Percentiles rank a stretch among this genome's conserved stretches.
Conservation (phyloP, 169 alveolate genomes). For the Theileria equi region DNA sequence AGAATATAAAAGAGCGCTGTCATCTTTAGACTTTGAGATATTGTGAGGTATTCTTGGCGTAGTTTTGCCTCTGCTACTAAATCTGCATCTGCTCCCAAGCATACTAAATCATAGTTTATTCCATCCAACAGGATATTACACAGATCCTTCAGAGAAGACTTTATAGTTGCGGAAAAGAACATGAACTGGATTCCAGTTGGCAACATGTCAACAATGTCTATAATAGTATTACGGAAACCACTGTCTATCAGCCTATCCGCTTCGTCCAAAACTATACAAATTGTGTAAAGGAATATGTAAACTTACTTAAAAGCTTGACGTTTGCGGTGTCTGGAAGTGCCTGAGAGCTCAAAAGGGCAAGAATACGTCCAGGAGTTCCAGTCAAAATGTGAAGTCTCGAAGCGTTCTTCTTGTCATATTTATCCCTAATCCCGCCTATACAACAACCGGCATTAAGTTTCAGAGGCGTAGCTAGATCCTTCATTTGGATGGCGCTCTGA, state of each 20-base stretch:
- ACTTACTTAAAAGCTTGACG: constrained; percentile 55
- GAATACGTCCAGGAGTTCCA: constrained; percentile 66
- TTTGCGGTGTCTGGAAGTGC: constrained; percentile 46
- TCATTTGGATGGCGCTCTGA: constrained; percentile 74
- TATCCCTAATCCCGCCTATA: constrained; percentile 72
- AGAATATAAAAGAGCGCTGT: constrained; percentile 87
- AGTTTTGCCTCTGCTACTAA: constrained; percentile 71
- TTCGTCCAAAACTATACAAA: constrained; percentile 84
- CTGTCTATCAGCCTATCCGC: constrained; percentile 90
- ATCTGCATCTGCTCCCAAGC: constrained; percentile 56
- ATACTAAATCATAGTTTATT: constrained; percentile 45
- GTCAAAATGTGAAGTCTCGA: constrained; percentile 71
- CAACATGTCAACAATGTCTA: constrained; percentile 65
- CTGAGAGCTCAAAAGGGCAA: constrained; percentile 49
- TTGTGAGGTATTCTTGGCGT: constrained; percentile 80
- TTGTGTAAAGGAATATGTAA: background rate
- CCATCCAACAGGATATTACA: constrained; percentile 40
- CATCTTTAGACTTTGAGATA: constrained; percentile 82
- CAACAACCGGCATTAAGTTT: constrained; percentile 62
- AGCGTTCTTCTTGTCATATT: constrained; percentile 58
- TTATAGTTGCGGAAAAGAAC: constrained; percentile 76
- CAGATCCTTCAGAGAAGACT: constrained; percentile 66
- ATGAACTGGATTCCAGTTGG: constrained; percentile 62
- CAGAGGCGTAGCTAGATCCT: constrained; percentile 64
- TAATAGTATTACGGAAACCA: constrained; percentile 86